A percentile compares a stretch with the other conserved stretches of the same genome.
These are phyloP conservation scores for Centrapalus pauciflorus DNA, from an alignment of 129 eudicot species.

Conservation along the genomic window DNA sequence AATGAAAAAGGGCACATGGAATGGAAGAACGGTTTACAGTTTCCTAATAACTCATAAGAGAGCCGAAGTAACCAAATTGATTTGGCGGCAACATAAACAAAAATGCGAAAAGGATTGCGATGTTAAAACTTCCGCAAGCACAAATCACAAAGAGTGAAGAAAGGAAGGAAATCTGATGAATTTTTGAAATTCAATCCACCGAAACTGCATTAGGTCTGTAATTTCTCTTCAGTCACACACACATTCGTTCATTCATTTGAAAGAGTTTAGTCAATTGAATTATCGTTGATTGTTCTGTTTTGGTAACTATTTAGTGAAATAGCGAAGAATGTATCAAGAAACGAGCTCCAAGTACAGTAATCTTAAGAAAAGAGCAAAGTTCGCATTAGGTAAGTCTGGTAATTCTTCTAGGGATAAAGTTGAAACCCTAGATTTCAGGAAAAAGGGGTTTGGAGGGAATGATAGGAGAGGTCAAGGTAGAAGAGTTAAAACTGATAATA, in stretches of 20 bases:
- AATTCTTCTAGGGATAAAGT: constrained; percentile 10
- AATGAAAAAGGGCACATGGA: constrained; percentile 11
- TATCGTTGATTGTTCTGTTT: background rate
- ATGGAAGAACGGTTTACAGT: background rate
- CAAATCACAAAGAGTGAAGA: background rate
- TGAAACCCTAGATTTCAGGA: constrained; percentile 30
- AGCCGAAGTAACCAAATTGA: constrained; percentile 20
- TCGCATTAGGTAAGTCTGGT: constrained; percentile 20
- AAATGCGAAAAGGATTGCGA: background rate
- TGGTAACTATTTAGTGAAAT: background rate
- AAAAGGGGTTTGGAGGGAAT: constrained; percentile 18
- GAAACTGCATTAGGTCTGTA: background rate
- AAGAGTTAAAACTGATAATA: constrained; percentile 6
- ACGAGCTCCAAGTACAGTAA: constrained; percentile 23
- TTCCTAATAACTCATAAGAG: background rate
- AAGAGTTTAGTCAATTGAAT: background rate
- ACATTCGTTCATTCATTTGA: background rate
- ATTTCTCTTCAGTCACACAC: background rate
- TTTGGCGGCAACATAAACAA: constrained; percentile 28
- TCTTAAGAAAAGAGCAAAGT: constrained; percentile 31
- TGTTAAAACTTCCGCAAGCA: background rate
- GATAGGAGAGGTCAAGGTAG: constrained; percentile 8
- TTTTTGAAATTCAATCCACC: background rate
- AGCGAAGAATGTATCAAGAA: constrained; percentile 32
- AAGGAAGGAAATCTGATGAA: background rate